phyloP scores from a whole-genome alignment of 441 rosid genomes.

The Arabidopsis lyrata region DNA sequence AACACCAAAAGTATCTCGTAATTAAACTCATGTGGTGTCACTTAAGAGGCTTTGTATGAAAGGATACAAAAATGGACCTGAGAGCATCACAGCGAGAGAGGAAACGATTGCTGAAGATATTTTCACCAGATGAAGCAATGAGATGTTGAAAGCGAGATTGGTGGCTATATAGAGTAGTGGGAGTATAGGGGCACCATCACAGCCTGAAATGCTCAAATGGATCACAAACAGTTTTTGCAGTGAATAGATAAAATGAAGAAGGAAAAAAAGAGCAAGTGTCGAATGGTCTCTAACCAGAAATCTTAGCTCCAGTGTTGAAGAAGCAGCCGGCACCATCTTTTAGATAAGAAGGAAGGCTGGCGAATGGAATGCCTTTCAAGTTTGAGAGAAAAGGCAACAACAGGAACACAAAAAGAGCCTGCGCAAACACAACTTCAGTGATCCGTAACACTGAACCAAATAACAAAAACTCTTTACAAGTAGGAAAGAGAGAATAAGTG shows the following conservation, averaged over 20 bases:
- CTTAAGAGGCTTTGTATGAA: constrained; percentile 20
- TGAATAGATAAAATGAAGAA: too few relatives aligned
- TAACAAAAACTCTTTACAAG: not conserved
- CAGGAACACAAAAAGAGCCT: constrained; percentile 89
- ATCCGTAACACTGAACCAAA: not conserved
- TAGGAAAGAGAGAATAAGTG: not conserved
- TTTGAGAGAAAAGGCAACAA: constrained; percentile 77
- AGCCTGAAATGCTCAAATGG: constrained; percentile 54
- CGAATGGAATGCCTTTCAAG: constrained; percentile 80
- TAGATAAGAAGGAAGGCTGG: constrained; percentile 66
- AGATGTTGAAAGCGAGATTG: constrained; percentile 81
- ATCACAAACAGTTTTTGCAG: constrained; percentile 19
- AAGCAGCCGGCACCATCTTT: constrained; percentile 87
- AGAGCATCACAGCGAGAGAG: constrained; percentile 68
- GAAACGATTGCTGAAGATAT: constrained; percentile 78
- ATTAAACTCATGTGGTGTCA: constrained; percentile 24
- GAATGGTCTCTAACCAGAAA: constrained; percentile 59
- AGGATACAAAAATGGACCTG: constrained; percentile 58
- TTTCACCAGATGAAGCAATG: constrained; percentile 71
- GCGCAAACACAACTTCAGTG: constrained; percentile 34
- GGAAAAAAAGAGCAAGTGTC: not conserved
- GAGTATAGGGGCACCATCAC: constrained; percentile 79
- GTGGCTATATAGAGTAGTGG: constrained; percentile 72
- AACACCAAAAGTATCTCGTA: constrained; percentile 9
- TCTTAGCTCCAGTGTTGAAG: constrained; percentile 60